Evolutionary conservation across 257 asterid species (phyloP).

Genomic region (Orobanche coerulescens): DNA sequence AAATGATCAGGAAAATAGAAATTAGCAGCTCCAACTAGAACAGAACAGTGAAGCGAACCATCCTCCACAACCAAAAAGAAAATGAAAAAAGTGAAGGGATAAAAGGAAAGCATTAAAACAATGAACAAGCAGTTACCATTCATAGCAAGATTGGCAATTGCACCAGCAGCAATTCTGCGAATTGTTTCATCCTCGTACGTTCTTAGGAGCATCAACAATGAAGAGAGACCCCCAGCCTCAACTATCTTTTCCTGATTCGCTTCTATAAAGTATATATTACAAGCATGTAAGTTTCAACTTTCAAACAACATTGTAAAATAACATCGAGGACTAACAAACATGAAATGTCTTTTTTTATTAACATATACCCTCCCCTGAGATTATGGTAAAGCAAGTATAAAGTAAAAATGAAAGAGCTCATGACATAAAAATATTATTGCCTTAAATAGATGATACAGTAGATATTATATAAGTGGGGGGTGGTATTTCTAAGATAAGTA

Average conservation of each 20-base stretch:
- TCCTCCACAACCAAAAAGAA: background rate
- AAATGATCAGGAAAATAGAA: slow-evolving; percentile 7
- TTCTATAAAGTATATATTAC: slow-evolving; percentile 39
- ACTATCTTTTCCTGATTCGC: slow-evolving; percentile 93
- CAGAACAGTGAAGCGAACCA: slow-evolving; percentile 1
- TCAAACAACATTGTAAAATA: no score
- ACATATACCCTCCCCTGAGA: background rate
- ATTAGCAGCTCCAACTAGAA: slow-evolving; percentile 7
- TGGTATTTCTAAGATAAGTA: background rate
- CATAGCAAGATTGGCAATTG: slow-evolving; percentile 99
- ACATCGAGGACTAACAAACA: no score
- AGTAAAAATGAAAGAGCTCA: slow-evolving; percentile 1
- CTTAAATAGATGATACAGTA: background rate
- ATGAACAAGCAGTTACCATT: slow-evolving; percentile 46
- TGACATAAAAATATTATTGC: background rate
- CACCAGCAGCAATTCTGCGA: slow-evolving; percentile 99
- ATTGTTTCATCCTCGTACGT: slow-evolving; percentile 90
- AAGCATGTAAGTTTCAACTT: slow-evolving; percentile 23
- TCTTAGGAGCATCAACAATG: slow-evolving; percentile 88
- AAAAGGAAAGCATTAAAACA: slow-evolving; percentile 12
- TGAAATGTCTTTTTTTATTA: background rate
- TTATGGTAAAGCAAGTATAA: background rate
- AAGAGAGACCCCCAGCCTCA: slow-evolving; percentile 96
- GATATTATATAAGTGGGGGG: background rate
- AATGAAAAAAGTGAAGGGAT: background rate